A percentile compares a stretch with the other conserved stretches of the same genome.
Evolutionary conservation across 306 rosid species (phyloP).

Genomic region (Nissolia schottii): DNA sequence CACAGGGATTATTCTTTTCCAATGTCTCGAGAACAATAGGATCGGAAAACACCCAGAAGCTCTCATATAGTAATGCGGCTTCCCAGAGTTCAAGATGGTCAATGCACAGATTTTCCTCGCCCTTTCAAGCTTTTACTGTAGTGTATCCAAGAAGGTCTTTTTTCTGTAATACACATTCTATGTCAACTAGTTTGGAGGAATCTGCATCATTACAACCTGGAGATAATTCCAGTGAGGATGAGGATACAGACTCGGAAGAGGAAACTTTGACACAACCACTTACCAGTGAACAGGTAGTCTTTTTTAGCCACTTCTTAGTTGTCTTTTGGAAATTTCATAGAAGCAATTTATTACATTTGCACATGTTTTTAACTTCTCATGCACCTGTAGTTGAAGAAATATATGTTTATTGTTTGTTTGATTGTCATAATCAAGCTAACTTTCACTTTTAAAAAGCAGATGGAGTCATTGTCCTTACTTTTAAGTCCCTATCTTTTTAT

Average conservation of each 20-base stretch:
- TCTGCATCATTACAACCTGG: constrained; percentile 22
- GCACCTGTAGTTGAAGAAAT: neutral
- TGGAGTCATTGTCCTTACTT: neutral
- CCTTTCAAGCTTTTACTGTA: constrained; percentile 17
- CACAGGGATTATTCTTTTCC: constrained; percentile 31
- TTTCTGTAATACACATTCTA: constrained; percentile 11
- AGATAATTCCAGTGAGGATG: constrained; percentile 21
- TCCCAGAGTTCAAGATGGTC: constrained; percentile 8
- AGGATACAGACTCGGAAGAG: constrained; percentile 24
- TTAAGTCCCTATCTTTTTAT: too few relatives aligned
- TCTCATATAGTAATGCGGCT: constrained; percentile 6
- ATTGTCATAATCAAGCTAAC: neutral
- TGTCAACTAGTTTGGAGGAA: constrained; percentile 26
- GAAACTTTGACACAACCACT: constrained; percentile 27
- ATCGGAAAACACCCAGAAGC: constrained; percentile 23
- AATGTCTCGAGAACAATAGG: constrained; percentile 27
- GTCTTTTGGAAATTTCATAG: neutral
- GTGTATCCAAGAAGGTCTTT: constrained; percentile 19
- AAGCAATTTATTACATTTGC: neutral
- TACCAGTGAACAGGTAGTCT: constrained; percentile 35
- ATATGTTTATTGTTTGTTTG: neutral
- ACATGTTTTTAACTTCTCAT: neutral
- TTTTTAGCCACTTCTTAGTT: neutral
- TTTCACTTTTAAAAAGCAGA: neutral
- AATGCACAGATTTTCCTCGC: constrained; percentile 25